phyloP scores from a whole-genome alignment of 1,284 basidiomycete genomes.

The Rugosomyces carneus region DNA sequence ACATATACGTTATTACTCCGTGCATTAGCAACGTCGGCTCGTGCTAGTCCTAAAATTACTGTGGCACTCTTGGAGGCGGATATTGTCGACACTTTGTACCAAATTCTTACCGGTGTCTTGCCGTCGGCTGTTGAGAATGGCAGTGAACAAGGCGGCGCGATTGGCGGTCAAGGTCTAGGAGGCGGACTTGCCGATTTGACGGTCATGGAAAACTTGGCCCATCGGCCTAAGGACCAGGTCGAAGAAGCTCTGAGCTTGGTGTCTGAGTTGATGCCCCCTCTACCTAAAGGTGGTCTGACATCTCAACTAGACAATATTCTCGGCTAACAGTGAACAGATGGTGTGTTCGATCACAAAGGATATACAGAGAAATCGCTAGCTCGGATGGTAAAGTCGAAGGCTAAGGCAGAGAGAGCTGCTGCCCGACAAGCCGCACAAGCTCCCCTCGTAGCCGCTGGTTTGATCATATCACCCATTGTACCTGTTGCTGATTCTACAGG shows the following conservation, averaged over 20 bases:
- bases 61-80: slow-evolving; percentile 83
- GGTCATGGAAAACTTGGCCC: slow-evolving; percentile 94
- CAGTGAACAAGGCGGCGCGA: slow-evolving; percentile 60
- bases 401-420: slow-evolving; percentile 69
- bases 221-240: slow-evolving; percentile 93
- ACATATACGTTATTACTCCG: slow-evolving; percentile 89
- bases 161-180: slow-evolving; percentile 67
- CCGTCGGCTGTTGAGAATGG: slow-evolving; percentile 56
- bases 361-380: slow-evolving; percentile 85
- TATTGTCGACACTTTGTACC: slow-evolving; percentile 86
- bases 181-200: slow-evolving; percentile 92
- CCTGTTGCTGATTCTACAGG: slow-evolving; percentile 20
- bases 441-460: slow-evolving; percentile 21
- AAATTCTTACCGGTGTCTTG: slow-evolving; percentile 87
- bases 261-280: slow-evolving; percentile 84
- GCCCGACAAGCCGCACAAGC: slow-evolving; percentile 47
- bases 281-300: slow-evolving; percentile 70
- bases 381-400: slow-evolving; percentile 69
- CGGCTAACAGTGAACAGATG: slow-evolving; percentile 46
- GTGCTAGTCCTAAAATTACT: slow-evolving; percentile 82
- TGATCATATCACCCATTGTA: slow-evolving; percentile 24
- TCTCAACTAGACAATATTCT: slow-evolving; percentile 2
- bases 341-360: slow-evolving; percentile 86
- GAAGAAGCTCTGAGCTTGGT: slow-evolving; percentile 87
- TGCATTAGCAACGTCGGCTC: slow-evolving; percentile 79